phyloP scores from a whole-genome alignment of 768 basidiomycete species.

The Panaeolus cyanescens region DNA sequence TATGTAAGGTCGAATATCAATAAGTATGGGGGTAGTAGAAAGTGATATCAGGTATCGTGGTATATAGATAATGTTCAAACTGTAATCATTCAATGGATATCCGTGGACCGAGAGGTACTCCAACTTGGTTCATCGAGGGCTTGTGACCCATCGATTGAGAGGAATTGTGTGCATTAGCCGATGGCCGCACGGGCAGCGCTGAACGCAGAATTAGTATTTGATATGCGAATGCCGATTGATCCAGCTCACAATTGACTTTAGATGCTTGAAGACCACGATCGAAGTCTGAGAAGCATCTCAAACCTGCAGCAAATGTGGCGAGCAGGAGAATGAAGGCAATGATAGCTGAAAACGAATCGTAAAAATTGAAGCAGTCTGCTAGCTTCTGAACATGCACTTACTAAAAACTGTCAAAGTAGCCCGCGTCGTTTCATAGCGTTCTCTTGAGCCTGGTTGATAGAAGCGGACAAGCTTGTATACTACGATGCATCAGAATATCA shows the following conservation, averaged over 20 bases:
- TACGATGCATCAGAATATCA: conserved; percentile 23
- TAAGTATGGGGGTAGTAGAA: too few relatives aligned
- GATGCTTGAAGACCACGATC: conserved; percentile 74
- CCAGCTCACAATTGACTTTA: conserved; percentile 73
- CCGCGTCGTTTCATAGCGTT: conserved; percentile 69
- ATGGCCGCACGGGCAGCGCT: conserved; percentile 53
- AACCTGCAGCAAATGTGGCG: conserved; percentile 72
- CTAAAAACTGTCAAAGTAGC: conserved; percentile 83
- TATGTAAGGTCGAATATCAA: too few relatives aligned
- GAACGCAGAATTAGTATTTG: conserved; percentile 15
- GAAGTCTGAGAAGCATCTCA: conserved; percentile 82
- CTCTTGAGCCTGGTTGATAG: conserved; percentile 60
- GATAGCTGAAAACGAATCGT: conserved; percentile 49
- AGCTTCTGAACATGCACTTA: conserved; percentile 29
- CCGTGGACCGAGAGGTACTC: conserved; percentile 57
- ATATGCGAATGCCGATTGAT: conserved; percentile 22
- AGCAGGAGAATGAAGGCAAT: conserved; percentile 75
- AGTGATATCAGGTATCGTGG: too few relatives aligned
- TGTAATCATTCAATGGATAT: conserved; percentile 72
- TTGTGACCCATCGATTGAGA: conserved; percentile 48
- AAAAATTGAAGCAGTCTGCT: background rate
- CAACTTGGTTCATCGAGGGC: conserved; percentile 50
- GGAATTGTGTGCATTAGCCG: conserved; percentile 41
- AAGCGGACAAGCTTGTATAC: conserved; percentile 88
- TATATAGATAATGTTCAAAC: background rate